Evolutionary conservation across 768 basidiomycete genomes (phyloP).

Genomic region (Agaricus sinodeliciosus): DNA sequence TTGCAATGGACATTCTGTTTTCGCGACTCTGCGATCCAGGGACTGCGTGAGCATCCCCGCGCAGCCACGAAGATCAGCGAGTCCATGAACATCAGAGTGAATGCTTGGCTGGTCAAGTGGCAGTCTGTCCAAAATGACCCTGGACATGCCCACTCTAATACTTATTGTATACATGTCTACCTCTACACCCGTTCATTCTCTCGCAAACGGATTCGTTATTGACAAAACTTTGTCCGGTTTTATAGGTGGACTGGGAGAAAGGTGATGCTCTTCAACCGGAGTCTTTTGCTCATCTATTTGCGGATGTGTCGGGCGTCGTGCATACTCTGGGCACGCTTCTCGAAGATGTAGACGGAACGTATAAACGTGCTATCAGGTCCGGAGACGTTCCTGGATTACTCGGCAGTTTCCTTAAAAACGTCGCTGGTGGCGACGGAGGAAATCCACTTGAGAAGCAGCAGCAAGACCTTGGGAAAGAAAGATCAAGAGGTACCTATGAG

Average conservation of each 20-base stretch:
- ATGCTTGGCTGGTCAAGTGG: not conserved
- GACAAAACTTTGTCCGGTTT: conserved; percentile 1
- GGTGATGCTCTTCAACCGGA: conserved; percentile 78
- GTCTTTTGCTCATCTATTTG: conserved; percentile 64
- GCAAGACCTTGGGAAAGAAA: conserved; percentile 6
- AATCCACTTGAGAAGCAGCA: conserved; percentile 55
- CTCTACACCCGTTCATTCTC: not conserved
- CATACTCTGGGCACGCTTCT: conserved; percentile 92
- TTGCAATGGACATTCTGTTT: no score
- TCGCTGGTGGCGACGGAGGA: conserved; percentile 29
- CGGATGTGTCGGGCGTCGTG: conserved; percentile 69
- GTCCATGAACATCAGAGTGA: no score
- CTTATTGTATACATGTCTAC: not conserved
- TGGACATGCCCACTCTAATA: not conserved
- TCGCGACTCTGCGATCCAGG: not conserved
- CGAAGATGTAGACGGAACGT: conserved; percentile 52
- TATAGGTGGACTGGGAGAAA: conserved; percentile 80
- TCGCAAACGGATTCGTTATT: not conserved
- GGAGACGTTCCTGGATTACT: conserved; percentile 49
- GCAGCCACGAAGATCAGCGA: no score
- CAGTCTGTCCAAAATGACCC: not conserved
- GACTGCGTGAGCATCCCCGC: not conserved
- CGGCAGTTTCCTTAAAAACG: conserved; percentile 31
- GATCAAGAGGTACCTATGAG: conserved; percentile 55
- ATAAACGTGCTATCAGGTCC: conserved; percentile 67